Evolutionary conservation across 2,329 filamentous ascomycete species (phyloP), one percentile per base, ranked within the genome.

Genomic region (Harringtonia lauricola): DNA sequence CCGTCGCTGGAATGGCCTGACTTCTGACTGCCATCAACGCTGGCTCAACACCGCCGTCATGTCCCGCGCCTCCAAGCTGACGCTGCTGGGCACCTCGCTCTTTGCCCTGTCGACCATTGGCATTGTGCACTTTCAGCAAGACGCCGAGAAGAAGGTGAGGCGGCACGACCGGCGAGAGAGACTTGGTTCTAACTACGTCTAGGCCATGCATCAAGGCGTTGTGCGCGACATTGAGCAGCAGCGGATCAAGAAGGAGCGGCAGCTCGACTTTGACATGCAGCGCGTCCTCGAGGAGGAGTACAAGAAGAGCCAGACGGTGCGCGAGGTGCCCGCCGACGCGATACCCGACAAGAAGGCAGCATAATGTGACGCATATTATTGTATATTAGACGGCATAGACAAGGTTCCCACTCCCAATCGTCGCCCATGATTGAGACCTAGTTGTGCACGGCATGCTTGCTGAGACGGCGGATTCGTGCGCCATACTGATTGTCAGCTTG

Each of bases 191-290:
- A 29, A 4, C 39, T 28, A 13, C 22, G 22, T 4, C 17, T 35
- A 90, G 92, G 85, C 86, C 45, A 98, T 98, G 92, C 92, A 98
- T 58, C 78, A 83, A 52, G 92, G 92, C 36, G 92, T 98, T 35
- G 70, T 96, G 51, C 85, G 90, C 51, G 92, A 98, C 58, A 84
- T 95, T 72, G 90, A 96, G 59, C 87, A 94, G 58, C 89, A 95
- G 60, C 80, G 85, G 37, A 61, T 95, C 52, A 95, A 95, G 66
- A 76, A 78, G 52, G 92, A 98, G 62, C 81, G 92, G 47, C 86
- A 94, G 61, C 77, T 88, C 41, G 92, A 98, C 59, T 98, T 98
- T 57, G 89, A 96, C 51, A 79, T 94, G 76, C 92, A 98, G 60
- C 76, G 73, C 50, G 76, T 74, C 8, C 68, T 98, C 39, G 89